These are phyloP conservation scores for Triticum timopheevii DNA, from an alignment of 176 grass and related monocot genomes.

Conservation along the genomic window DNA sequence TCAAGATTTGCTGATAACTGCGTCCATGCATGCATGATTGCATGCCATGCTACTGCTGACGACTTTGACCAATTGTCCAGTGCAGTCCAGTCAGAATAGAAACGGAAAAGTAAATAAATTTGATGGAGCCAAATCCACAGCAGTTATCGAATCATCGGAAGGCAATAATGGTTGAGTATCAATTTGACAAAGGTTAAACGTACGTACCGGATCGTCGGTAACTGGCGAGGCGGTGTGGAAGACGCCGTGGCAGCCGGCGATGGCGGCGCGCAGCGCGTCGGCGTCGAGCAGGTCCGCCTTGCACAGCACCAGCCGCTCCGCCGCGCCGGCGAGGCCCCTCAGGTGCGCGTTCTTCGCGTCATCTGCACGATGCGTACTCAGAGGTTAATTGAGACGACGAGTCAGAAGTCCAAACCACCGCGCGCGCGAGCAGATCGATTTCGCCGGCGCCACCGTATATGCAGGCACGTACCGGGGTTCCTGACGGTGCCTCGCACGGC, in stretches of 20 bases:
- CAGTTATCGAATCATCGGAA: no score
- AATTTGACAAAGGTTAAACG: background rate
- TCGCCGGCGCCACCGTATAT: background rate
- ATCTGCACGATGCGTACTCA: slow-evolving; percentile 20
- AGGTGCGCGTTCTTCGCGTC: slow-evolving; percentile 87
- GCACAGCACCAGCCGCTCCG: slow-evolving; percentile 59
- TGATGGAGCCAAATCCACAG: no score
- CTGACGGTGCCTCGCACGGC: slow-evolving; percentile 60
- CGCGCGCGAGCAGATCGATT: no score
- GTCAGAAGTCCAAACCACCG: background rate
- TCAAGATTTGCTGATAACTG: background rate
- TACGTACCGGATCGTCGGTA: slow-evolving; percentile 76
- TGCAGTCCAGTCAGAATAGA: background rate
- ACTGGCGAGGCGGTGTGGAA: slow-evolving; percentile 87
- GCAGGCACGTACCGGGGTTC: slow-evolving; percentile 39
- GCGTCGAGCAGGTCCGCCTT: slow-evolving; percentile 79
- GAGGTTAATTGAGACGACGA: no score
- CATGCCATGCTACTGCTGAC: background rate
- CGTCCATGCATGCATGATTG: background rate
- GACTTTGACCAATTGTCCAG: no score
- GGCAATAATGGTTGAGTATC: no score
- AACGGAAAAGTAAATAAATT: no score
- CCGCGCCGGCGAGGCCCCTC: slow-evolving; percentile 55
- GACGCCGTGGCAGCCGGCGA: slow-evolving; percentile 75
- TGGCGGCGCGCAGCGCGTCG: slow-evolving; percentile 46